Conservation (phyloP, 768 basidiomycete genomes). For the Mycena olivaceomarginata region DNA sequence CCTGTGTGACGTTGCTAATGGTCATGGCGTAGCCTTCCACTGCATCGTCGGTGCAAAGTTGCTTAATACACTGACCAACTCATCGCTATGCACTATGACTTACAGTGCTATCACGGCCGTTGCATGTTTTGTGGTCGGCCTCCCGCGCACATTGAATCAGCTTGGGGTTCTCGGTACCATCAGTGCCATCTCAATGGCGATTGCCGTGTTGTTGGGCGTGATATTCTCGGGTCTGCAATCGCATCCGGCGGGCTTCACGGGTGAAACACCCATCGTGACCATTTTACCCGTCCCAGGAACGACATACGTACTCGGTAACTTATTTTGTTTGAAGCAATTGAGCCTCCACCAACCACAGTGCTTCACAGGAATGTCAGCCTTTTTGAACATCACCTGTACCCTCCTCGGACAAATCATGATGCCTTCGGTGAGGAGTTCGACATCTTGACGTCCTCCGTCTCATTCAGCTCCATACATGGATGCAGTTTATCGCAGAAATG, state of each 20-base stretch:
- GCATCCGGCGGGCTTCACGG: constrained; percentile 36
- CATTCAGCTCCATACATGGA: neutral
- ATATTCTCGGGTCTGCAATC: constrained; percentile 63
- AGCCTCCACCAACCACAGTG: neutral
- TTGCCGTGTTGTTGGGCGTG: constrained; percentile 64
- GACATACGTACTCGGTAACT: constrained; percentile 58
- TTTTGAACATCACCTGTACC: constrained; percentile 67
- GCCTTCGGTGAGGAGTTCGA: constrained; percentile 45
- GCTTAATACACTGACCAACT: constrained; percentile 66
- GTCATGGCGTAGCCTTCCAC: constrained; percentile 51
- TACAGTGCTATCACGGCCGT: constrained; percentile 60
- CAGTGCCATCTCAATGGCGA: constrained; percentile 65
- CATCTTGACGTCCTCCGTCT: neutral
- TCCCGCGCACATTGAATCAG: constrained; percentile 65
- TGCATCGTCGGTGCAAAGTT: constrained; percentile 67
- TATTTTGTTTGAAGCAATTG: neutral
- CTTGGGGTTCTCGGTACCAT: constrained; percentile 64
- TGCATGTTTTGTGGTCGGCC: constrained; percentile 62
- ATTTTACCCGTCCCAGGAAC: constrained; percentile 59
- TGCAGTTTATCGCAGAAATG: constrained; percentile 68
- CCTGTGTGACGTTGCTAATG: neutral
- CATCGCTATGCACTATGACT: constrained; percentile 62
- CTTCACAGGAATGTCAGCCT: constrained; percentile 62
- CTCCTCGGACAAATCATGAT: constrained; percentile 66
- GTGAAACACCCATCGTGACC: constrained; percentile 61